Percentiles rank a stretch among this genome's conserved stretches.
Conservation (phyloP, 805 yeast species). For the Hanseniaspora pseudoguilliermondii region DNA sequence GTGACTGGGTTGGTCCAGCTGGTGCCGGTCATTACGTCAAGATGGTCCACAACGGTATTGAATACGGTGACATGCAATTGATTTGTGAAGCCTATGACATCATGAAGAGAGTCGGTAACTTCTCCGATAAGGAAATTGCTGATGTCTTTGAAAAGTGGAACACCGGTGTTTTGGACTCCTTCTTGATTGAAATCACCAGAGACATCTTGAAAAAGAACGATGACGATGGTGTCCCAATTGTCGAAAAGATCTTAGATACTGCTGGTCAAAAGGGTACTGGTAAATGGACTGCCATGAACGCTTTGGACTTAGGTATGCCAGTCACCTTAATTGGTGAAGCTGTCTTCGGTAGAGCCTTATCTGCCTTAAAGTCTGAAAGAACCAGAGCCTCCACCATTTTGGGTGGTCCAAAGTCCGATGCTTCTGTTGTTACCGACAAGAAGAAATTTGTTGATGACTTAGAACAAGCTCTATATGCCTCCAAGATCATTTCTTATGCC, state of each 20-base stretch:
- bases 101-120: constrained; percentile 85
- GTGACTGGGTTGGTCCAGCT: constrained; percentile 99
- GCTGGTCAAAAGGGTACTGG: constrained; percentile 99
- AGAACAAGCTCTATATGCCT: constrained; percentile 96
- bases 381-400: constrained; percentile 65
- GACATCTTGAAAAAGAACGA: constrained; percentile 85
- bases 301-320: constrained; percentile 95
- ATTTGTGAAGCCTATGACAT: constrained; percentile 95
- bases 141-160: constrained; percentile 89
- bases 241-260: constrained; percentile 89
- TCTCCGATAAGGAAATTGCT: constrained; percentile 82
- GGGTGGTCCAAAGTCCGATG: constrained; percentile 59
- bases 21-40: constrained; percentile 98
- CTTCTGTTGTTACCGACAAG: constrained; percentile 56
- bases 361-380: constrained; percentile 88
- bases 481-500: constrained; percentile 95
- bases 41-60: constrained; percentile 99
- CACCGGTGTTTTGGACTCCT: constrained; percentile 93
- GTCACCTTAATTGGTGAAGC: constrained; percentile 98
- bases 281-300: constrained; percentile 98
- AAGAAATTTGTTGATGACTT: constrained; percentile 77
- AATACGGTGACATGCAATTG: constrained; percentile 99
- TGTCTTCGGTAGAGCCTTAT: constrained; percentile 89
- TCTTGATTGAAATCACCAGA: constrained; percentile 91
- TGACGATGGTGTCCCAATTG: constrained; percentile 80